Evolutionary conservation across 2,329 filamentous ascomycete genomes (phyloP).

Genomic region (Colletotrichum sp.): DNA sequence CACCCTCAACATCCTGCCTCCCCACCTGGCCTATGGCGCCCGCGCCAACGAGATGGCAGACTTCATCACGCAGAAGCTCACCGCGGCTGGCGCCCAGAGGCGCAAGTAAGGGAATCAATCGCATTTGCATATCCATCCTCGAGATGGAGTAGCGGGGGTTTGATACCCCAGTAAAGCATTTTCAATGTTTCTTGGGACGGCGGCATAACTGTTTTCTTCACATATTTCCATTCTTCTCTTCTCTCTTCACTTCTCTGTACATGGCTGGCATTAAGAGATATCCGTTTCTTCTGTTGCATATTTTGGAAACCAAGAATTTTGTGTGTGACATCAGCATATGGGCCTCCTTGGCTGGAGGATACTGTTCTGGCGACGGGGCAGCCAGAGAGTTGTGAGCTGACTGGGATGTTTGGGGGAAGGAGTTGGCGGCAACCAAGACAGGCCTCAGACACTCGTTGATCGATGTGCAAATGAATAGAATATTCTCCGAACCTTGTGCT

Average conservation of each 20-base stretch:
- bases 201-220: not conserved
- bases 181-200: not conserved
- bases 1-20: slow-evolving; percentile 35
- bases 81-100: slow-evolving; percentile 15
- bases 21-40: slow-evolving; percentile 41
- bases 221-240: not conserved
- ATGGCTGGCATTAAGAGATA: not conserved
- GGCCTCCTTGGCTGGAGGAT: not conserved
- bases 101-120: slow-evolving; percentile 7
- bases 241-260: not conserved
- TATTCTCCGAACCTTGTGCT: not conserved
- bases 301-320: not conserved
- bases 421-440: not conserved
- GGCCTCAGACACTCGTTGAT: not conserved
- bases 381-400: not conserved
- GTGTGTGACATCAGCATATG: not conserved
- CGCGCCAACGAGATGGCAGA: slow-evolving; percentile 34
- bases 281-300: not conserved
- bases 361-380: not conserved
- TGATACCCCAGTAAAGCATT: not conserved
- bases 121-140: not conserved
- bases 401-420: not conserved
- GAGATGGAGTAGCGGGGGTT: not conserved
- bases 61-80: slow-evolving; percentile 28
- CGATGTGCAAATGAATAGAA: not conserved